Conservation (phyloP, 2,329 filamentous ascomycete genomes). For the Cadophora luteo-olivacea region DNA sequence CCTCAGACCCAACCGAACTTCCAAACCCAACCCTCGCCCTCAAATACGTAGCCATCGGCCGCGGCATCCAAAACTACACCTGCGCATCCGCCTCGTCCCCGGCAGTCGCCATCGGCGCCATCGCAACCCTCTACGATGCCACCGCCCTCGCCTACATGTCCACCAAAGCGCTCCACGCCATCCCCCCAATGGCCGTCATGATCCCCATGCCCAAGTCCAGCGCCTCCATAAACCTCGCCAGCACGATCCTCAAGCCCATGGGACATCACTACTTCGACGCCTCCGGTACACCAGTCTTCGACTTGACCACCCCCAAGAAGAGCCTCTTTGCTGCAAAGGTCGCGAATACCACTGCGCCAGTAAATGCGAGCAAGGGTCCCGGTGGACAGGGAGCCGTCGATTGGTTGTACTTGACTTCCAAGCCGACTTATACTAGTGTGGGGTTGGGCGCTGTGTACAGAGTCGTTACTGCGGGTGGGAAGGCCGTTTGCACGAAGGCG, state of each 20-base stretch:
- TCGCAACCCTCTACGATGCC: slow-evolving; percentile 44
- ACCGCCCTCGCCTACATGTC: slow-evolving; percentile 36
- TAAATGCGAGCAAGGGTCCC: slow-evolving; percentile 35
- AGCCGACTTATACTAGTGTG: slow-evolving; percentile 32
- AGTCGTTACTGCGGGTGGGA: slow-evolving; percentile 43
- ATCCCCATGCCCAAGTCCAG: slow-evolving; percentile 20
- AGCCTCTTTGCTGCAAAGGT: slow-evolving; percentile 38
- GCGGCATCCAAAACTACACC: slow-evolving; percentile 45
- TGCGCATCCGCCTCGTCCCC: slow-evolving; percentile 35
- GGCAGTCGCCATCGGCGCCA: slow-evolving; percentile 38
- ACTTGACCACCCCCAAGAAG: slow-evolving; percentile 33
- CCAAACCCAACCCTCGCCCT: slow-evolving; percentile 38
- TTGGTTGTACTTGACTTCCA: slow-evolving; percentile 42
- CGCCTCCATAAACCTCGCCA: slow-evolving; percentile 14
- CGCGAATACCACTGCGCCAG: slow-evolving; percentile 36
- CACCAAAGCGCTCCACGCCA: slow-evolving; percentile 24
- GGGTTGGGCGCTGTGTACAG: slow-evolving; percentile 39
- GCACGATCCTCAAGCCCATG: slow-evolving; percentile 23
- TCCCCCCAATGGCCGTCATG: slow-evolving; percentile 37
- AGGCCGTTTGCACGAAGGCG: slow-evolving; percentile 28
- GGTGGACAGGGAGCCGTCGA: slow-evolving; percentile 36
- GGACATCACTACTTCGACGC: slow-evolving; percentile 44
- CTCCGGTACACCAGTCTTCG: slow-evolving; percentile 39
- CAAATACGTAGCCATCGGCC: slow-evolving; percentile 42
- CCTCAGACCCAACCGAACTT: slow-evolving; percentile 37